Evolutionary conservation across 306 rosid species (phyloP).

Genomic region (Begonia fuchsioides): DNA sequence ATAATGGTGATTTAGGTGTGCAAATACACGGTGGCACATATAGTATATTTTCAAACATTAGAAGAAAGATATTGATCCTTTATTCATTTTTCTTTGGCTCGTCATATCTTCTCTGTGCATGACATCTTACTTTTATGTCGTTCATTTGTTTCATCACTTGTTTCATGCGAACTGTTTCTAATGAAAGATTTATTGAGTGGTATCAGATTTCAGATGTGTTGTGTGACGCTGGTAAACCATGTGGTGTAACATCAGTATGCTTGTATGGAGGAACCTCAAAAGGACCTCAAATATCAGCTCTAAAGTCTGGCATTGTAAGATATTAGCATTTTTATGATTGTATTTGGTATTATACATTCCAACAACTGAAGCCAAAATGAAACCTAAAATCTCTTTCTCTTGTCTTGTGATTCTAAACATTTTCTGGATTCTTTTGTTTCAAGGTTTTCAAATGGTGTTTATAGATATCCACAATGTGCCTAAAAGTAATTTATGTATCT

Average conservation of each 20-base stretch:
- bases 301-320: slow-evolving; percentile 89
- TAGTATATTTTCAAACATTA: too few species aligned
- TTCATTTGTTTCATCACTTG: not conserved
- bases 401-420: not conserved
- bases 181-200: slow-evolving; percentile 12
- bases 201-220: slow-evolving; percentile 80
- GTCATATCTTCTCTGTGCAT: too few species aligned
- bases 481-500: not conserved
- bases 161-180: slow-evolving; percentile 1
- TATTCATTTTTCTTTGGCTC: too few species aligned
- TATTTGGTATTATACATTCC: slow-evolving; percentile 1
- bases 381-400: not conserved
- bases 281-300: slow-evolving; percentile 61
- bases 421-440: not conserved
- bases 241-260: slow-evolving; percentile 64
- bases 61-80: too few species aligned
- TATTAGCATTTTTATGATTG: slow-evolving; percentile 15
- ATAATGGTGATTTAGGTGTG: too few species aligned
- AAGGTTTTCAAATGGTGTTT: not conserved
- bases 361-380: too few species aligned
- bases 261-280: slow-evolving; percentile 92
- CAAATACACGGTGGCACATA: too few species aligned
- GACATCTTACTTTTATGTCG: not conserved
- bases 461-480: too few species aligned
- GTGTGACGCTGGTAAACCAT: slow-evolving; percentile 66